Percentiles rank a stretch among this genome's conserved stretches.
These are phyloP conservation scores for Huntiella savannae DNA, from an alignment of 2,329 filamentous ascomycete genomes.

Conservation along the genomic window DNA sequence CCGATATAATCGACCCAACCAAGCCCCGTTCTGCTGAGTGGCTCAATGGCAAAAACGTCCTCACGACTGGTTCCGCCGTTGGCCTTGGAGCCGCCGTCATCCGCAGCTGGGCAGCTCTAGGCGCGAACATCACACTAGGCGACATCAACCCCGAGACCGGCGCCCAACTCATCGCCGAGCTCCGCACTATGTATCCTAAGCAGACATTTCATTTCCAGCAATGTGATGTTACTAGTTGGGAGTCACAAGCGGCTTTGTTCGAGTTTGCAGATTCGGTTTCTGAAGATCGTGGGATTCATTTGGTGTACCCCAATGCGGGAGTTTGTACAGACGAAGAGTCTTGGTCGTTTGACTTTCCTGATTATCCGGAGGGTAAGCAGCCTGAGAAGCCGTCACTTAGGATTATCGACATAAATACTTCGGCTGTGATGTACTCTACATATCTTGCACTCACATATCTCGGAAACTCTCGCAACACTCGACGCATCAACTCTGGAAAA, in stretches of 20 bases:
- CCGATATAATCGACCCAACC: conserved; percentile 22
- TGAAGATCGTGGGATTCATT: conserved; percentile 38
- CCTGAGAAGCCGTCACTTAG: conserved; percentile 27
- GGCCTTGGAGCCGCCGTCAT: conserved; percentile 39
- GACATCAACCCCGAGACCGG: conserved; percentile 39
- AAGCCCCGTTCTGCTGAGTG: conserved; percentile 25
- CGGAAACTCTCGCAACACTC: conserved; percentile 15
- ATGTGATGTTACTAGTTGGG: conserved; percentile 48
- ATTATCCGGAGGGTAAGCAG: conserved; percentile 23
- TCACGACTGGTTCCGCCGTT: conserved; percentile 46
- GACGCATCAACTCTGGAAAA: conserved; percentile 13
- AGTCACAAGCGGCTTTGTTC: conserved; percentile 45
- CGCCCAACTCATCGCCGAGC: conserved; percentile 31
- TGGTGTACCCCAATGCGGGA: conserved; percentile 49
- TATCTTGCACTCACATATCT: conserved; percentile 45
- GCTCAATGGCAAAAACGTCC: conserved; percentile 35
- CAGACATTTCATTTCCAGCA: conserved; percentile 33
- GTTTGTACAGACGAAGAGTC: conserved; percentile 23
- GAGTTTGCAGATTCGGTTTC: conserved; percentile 30
- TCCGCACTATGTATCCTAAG: conserved; percentile 23
- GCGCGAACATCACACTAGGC: conserved; percentile 42
- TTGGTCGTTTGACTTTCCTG: conserved; percentile 27
- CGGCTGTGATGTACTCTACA: conserved; percentile 43
- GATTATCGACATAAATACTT: conserved; percentile 43
- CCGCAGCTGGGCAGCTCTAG: conserved; percentile 32